Evolutionary conservation across 768 basidiomycete species (phyloP).

Genomic region (Hirschioporus abietinus): DNA sequence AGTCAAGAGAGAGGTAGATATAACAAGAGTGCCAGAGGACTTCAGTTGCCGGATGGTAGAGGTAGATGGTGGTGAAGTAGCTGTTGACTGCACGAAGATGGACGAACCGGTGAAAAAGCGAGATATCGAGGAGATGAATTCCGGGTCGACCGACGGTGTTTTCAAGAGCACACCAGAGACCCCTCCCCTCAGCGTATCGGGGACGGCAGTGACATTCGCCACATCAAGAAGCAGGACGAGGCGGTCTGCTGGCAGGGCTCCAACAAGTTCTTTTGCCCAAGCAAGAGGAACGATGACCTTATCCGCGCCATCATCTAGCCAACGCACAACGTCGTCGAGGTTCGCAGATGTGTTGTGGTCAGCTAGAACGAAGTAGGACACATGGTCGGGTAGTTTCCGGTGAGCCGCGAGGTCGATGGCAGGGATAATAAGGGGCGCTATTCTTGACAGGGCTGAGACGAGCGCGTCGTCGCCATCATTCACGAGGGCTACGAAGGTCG

Average conservation of each 20-base stretch:
- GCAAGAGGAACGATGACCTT: constrained; percentile 72
- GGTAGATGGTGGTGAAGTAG: constrained; percentile 47
- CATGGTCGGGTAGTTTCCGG: constrained; percentile 27
- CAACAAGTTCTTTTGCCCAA: constrained; percentile 62
- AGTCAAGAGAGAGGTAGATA: constrained; percentile 70
- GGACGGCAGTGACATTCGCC: constrained; percentile 65
- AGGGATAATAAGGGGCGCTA: constrained; percentile 70
- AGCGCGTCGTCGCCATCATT: constrained; percentile 45
- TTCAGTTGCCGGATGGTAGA: constrained; percentile 57
- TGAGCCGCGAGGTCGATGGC: constrained; percentile 19
- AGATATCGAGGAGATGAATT: constrained; percentile 73
- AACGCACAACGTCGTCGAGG: constrained; percentile 51
- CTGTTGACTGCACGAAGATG: constrained; percentile 54
- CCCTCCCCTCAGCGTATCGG: constrained; percentile 65
- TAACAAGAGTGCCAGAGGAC: constrained; percentile 55
- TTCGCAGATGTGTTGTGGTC: constrained; percentile 42
- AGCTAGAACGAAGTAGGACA: constrained; percentile 45
- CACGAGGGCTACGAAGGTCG: constrained; percentile 56
- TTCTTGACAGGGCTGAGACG: constrained; percentile 57
- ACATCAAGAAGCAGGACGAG: constrained; percentile 74
- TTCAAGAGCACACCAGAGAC: constrained; percentile 81
- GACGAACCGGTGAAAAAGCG: constrained; percentile 62
- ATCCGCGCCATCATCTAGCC: constrained; percentile 74
- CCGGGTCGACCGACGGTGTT: constrained; percentile 62
- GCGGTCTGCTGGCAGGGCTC: constrained; percentile 62